Evolutionary conservation across 805 yeast genomes (phyloP).

Genomic region (Blastobotrys attinorum): DNA sequence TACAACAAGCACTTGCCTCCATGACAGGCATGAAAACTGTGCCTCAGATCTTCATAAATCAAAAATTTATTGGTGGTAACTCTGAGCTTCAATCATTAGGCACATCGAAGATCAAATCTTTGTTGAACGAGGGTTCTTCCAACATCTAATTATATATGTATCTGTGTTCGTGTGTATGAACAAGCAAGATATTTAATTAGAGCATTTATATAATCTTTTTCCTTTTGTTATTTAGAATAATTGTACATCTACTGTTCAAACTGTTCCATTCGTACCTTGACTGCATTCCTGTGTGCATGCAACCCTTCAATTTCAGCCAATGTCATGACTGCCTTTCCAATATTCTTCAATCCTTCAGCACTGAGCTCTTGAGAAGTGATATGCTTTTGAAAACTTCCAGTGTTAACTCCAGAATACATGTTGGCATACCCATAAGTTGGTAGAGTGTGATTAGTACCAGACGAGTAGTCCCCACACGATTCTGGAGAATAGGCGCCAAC

Average conservation of each 20-base stretch:
- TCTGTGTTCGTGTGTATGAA: too few species aligned
- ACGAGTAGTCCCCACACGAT: slow-evolving; percentile 95
- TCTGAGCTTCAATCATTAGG: slow-evolving; percentile 68
- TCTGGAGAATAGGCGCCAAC: slow-evolving; percentile 97
- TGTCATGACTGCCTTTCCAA: slow-evolving; percentile 95
- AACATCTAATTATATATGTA: too few species aligned
- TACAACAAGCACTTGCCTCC: slow-evolving; percentile 70
- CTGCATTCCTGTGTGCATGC: slow-evolving; percentile 96
- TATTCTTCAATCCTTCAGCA: slow-evolving; percentile 72
- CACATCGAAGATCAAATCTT: slow-evolving; percentile 24
- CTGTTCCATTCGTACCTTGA: slow-evolving; percentile 90
- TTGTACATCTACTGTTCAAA: too few species aligned
- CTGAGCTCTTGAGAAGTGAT: slow-evolving; percentile 90
- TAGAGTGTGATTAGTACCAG: slow-evolving; percentile 96
- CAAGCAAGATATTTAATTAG: too few species aligned
- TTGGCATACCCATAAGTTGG: slow-evolving; percentile 98
- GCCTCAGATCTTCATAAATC: slow-evolving; percentile 84
- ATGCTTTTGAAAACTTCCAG: slow-evolving; percentile 90
- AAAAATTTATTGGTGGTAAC: slow-evolving; percentile 94
- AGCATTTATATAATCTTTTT: too few species aligned
- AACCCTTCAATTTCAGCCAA: slow-evolving; percentile 94
- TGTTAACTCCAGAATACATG: slow-evolving; percentile 95
- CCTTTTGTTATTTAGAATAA: too few species aligned
- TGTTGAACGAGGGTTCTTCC: too few species aligned
- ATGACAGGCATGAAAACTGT: slow-evolving; percentile 89